Evolutionary conservation across 306 rosid species (phyloP), one percentile per base, ranked within the genome.

Genomic region (Styphnolobium japonicum): DNA sequence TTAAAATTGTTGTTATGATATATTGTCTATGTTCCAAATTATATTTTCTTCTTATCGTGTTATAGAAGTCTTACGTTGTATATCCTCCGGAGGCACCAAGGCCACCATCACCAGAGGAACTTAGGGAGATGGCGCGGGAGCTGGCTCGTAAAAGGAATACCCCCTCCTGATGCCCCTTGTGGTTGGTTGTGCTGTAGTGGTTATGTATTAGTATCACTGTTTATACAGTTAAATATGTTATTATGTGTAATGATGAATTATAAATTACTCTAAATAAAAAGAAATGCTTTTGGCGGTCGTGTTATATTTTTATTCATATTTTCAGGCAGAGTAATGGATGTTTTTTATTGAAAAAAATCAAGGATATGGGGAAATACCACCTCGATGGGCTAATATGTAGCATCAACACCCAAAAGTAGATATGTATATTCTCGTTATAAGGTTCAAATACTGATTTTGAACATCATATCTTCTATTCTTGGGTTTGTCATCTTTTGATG

Each of bases 21-120:
- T 80, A 9, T 34, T 22, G 18, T 70, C 10, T 55, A 33, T 10
- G 22, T 39, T 49, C 34, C 73, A 9, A 57, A 27, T 43, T 31
- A 48, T 49, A 31, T 52, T 53, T 34, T 64, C 11, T 75, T 43
- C 29, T 64, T 84, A 7, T 86, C 71, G 10, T 61, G 16, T 66
- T 62, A 1, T 85, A 89, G 97, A 85, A 62, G 53, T 86, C 93
- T 14, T 94, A 94, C 66, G 15, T 92, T 33, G 96, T 88, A 23
- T 92, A 90, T 83, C 98, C 98, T 5, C 87, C 87, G 0, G 94
- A 92, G 69, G 91, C 83, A 63, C 87, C 83, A 0, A 88, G 89
- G 87, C 98, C 97, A 46, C 97, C 92, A 0, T 86, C 98, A 3
- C 97, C 96, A 0, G 98, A 92, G 82, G 94, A 90, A 82, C 81